Base-by-base conservation (phyloP, 202 grass and related monocot species). In the Digitaria exilis region DNA sequence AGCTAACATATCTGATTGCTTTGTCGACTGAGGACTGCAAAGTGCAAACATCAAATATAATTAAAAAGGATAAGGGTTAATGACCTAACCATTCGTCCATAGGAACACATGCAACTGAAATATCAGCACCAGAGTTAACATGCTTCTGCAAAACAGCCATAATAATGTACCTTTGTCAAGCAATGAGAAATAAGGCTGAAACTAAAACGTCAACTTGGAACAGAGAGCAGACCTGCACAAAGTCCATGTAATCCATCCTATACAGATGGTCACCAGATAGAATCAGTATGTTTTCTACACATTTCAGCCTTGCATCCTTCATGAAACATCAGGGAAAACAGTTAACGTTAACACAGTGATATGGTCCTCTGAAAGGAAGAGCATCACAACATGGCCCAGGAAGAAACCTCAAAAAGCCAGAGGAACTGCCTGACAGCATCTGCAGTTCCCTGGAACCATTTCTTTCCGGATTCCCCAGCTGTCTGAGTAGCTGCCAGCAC, bases 401-500 rank as follows among this genome's bases (percentile, higher is more conserved):
- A 75, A 22, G 75, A 69, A 69, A 94, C 92, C 92, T 91, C 92
- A 75, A 94, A 94, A 66, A 94, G 76, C 92, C 92, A 94, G 48
- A 89, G 84, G 85, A 94, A 94, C 77, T 94, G 92, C 65, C 92
- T 89, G 48, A 94, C 92, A 83, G 92, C 92, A 81, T 94, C 92
- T 9, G 92, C 92, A 42, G 92, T 94, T 85, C 92, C 92, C 69
- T 94, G 92, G 84, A 94, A 94, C 92, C 92, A 94, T 76, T 90
- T 84, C 24, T 94, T 91, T 59, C 92, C 92, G 1, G 77, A 89
- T 80, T 94, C 84, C 71, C 92, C 92, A 69, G 87, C 81, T 58
- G 92, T 94, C 77, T 94, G 92, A n/a, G 92, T 91, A 42, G 92
- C 92, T n/a, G 92, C 92, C 54, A 94, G 81, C 71, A 94, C 89